These are phyloP conservation scores for Aaosphaeria pasadenensis DNA, from an alignment of 2,329 filamentous ascomycete genomes.

Conservation along the genomic window DNA sequence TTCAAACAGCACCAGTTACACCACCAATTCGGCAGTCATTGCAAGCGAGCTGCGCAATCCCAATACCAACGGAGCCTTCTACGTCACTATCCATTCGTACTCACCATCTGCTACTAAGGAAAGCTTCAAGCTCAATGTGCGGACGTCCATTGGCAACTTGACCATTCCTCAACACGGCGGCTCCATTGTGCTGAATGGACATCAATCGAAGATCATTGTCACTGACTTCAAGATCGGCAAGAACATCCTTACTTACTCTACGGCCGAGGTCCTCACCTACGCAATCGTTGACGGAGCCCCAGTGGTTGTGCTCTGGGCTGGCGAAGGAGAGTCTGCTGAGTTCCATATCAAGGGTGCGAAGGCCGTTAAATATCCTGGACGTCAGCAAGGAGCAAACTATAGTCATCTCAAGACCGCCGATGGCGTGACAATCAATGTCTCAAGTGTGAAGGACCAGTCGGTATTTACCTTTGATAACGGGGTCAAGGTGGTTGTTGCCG, in stretches of 20 bases:
- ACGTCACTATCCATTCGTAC: conserved; percentile 55
- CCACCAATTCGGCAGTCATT: conserved; percentile 51
- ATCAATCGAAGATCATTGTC: conserved; percentile 61
- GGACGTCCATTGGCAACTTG: conserved; percentile 54
- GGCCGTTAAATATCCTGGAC: conserved; percentile 21
- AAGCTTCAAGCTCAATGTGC: conserved; percentile 54
- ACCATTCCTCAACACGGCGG: conserved; percentile 53
- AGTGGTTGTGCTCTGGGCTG: conserved; percentile 40
- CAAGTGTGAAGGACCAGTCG: conserved; percentile 26
- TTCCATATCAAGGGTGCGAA: conserved; percentile 37
- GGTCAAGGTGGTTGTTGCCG: conserved; percentile 35
- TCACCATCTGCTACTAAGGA: conserved; percentile 53
- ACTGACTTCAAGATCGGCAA: conserved; percentile 58
- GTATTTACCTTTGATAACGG: conserved; percentile 37
- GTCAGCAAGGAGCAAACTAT: conserved; percentile 40
- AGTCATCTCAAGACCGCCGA: conserved; percentile 41
- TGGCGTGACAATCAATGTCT: conserved; percentile 32
- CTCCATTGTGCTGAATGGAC: conserved; percentile 55
- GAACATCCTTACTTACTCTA: conserved; percentile 53
- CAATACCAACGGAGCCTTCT: conserved; percentile 57
- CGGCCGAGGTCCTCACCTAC: conserved; percentile 51
- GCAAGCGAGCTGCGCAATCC: conserved; percentile 59
- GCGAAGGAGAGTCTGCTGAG: conserved; percentile 39
- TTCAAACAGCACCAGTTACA: conserved; percentile 49
- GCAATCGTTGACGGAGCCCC: conserved; percentile 34